Percentiles rank a stretch among this genome's conserved stretches.
phyloP scores from a whole-genome alignment of 2,329 filamentous ascomycete species.

The Trichophyton schoenleinii region DNA sequence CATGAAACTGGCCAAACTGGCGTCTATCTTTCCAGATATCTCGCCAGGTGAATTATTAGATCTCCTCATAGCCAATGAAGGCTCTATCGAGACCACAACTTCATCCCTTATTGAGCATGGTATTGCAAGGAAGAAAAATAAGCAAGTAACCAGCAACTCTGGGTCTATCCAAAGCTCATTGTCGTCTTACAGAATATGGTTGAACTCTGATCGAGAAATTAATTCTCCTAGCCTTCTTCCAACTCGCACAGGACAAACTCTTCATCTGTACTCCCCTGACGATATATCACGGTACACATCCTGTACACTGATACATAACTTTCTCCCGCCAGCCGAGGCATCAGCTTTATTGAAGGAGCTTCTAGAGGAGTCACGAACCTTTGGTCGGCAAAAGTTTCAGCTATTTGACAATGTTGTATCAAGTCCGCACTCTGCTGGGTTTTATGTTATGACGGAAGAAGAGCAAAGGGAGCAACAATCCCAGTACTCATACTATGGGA shows the following conservation, averaged over 20 bases:
- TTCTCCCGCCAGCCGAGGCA: constrained; percentile 59
- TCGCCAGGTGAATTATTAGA: constrained; percentile 62
- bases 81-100: constrained; percentile 57
- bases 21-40: constrained; percentile 57
- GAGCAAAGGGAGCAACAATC: constrained; percentile 58
- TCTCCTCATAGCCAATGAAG: constrained; percentile 62
- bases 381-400: constrained; percentile 62
- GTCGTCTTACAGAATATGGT: constrained; percentile 25
- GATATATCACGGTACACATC: constrained; percentile 76
- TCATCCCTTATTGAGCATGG: constrained; percentile 37
- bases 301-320: constrained; percentile 86
- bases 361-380: constrained; percentile 58
- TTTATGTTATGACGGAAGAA: constrained; percentile 65
- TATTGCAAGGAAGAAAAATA: constrained; percentile 17
- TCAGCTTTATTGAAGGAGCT: constrained; percentile 64
- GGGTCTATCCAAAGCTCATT: constrained; percentile 54
- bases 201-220: constrained; percentile 11
- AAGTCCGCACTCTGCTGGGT: constrained; percentile 69
- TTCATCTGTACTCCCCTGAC: constrained; percentile 69
- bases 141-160: constrained; percentile 26
- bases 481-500: constrained; percentile 79
- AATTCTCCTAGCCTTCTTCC: constrained; percentile 32
- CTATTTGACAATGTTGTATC: constrained; percentile 78
- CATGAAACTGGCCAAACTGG: constrained; percentile 70
- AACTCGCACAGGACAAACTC: constrained; percentile 65